Percentiles rank a stretch among this genome's conserved stretches.
These are phyloP conservation scores for Hymenochaete sp. DNA, from an alignment of 1,284 basidiomycete genomes.

Conservation along the genomic window DNA sequence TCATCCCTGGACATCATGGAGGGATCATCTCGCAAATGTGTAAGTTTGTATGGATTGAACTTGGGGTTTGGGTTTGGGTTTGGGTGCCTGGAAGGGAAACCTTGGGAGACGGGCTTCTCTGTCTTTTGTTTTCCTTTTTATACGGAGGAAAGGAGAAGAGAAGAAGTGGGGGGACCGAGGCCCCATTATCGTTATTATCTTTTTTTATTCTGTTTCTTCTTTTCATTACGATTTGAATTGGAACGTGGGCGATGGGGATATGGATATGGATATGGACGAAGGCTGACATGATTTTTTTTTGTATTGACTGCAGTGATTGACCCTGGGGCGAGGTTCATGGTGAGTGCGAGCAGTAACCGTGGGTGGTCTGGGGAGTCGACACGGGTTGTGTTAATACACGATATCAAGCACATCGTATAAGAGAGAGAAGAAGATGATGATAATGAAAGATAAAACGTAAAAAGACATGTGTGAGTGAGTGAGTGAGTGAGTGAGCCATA, in stretches of 20 bases:
- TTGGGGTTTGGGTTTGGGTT: not conserved
- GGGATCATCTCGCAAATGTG: constrained; percentile 87
- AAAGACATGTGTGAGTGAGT: not conserved
- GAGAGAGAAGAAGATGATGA: no score
- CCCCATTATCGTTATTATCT: no score
- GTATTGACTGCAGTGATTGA: constrained; percentile 63
- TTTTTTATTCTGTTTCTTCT: no score
- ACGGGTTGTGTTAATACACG: constrained; percentile 82
- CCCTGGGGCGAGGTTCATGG: constrained; percentile 74
- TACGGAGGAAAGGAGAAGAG: no score
- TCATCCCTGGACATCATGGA: constrained; percentile 94
- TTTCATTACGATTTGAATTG: no score
- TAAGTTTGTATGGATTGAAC: no score
- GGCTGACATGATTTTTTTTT: constrained; percentile 7
- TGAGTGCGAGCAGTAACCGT: constrained; percentile 88
- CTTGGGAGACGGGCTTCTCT: constrained; percentile 17
- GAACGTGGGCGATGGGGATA: not conserved
- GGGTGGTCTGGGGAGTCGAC: constrained; percentile 93
- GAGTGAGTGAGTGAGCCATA: not conserved
- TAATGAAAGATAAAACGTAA: no score
- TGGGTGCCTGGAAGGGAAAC: not conserved
- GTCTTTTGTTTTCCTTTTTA: constrained; percentile 7
- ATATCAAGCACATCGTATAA: constrained; percentile 52
- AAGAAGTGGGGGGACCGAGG: no score
- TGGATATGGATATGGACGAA: not conserved